phyloP scores from a whole-genome alignment of 2,329 filamentous ascomycete genomes.

The Sordariomycetes sp. region DNA sequence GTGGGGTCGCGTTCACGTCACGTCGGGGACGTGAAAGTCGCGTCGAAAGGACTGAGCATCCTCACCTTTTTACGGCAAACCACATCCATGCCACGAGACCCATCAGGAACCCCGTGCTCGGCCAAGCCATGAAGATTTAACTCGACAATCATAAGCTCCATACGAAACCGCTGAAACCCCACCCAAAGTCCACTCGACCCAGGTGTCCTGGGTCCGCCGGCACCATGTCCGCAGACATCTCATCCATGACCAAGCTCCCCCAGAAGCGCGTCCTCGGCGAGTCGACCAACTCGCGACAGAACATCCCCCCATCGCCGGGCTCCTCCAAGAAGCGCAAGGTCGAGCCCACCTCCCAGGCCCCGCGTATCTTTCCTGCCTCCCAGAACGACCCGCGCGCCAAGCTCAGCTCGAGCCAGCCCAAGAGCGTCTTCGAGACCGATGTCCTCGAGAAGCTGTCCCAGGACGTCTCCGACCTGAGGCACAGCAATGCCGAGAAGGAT shows the following conservation, averaged over 20 bases:
- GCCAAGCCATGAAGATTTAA: background rate
- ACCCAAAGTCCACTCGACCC: background rate
- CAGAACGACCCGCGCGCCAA: slow-evolving; percentile 49
- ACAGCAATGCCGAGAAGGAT: slow-evolving; percentile 81
- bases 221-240: slow-evolving; percentile 22
- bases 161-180: background rate
- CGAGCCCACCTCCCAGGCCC: slow-evolving; percentile 45
- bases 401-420: slow-evolving; percentile 61
- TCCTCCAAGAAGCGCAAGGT: slow-evolving; percentile 75
- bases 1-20: slow-evolving; percentile 20
- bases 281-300: slow-evolving; percentile 48
- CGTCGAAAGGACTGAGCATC: background rate
- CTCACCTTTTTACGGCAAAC: background rate
- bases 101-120: background rate
- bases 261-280: slow-evolving; percentile 65
- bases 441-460: slow-evolving; percentile 93
- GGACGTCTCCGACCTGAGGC: slow-evolving; percentile 74
- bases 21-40: slow-evolving; percentile 14
- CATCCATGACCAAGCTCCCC: slow-evolving; percentile 37
- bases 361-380: slow-evolving; percentile 44
- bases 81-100: background rate
- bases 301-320: slow-evolving; percentile 40
- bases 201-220: background rate
- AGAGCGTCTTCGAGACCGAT: slow-evolving; percentile 87
- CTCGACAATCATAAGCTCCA: background rate